Conservation (phyloP, 371 early-diverging fungal genomes). For the Globomyces sp. region DNA sequence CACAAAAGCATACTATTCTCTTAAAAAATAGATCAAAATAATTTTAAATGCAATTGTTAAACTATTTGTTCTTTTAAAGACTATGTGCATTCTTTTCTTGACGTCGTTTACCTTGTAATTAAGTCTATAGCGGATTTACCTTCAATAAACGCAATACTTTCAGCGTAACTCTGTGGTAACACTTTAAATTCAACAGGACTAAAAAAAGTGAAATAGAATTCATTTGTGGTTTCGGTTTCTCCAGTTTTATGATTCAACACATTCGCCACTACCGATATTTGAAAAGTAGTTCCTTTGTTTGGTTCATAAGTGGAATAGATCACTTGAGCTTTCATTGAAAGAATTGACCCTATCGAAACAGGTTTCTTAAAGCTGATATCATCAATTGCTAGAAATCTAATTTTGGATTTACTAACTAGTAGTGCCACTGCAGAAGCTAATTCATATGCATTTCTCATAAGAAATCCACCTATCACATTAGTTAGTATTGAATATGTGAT, state of each 20-base stretch:
- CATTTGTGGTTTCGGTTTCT: constrained; percentile 68
- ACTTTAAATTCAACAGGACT: constrained; percentile 30
- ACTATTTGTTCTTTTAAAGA: neutral
- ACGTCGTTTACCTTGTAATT: neutral
- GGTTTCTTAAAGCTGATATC: constrained; percentile 84
- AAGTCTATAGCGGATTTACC: neutral
- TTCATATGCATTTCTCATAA: constrained; percentile 50
- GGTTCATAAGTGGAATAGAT: constrained; percentile 45
- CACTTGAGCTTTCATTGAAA: constrained; percentile 71
- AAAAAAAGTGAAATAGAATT: constrained; percentile 81
- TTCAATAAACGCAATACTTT: constrained; percentile 20
- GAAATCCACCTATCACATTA: constrained; percentile 40
- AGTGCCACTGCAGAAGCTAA: constrained; percentile 75
- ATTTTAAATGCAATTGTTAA: too few species aligned
- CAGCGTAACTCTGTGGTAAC: constrained; percentile 42
- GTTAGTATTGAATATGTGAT: constrained; percentile 43
- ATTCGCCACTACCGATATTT: constrained; percentile 71
- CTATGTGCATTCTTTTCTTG: neutral
- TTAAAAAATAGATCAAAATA: too few species aligned
- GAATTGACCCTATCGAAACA: constrained; percentile 85
- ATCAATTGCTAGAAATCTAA: constrained; percentile 71
- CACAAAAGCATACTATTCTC: too few species aligned
- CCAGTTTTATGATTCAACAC: constrained; percentile 67
- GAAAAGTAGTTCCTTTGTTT: constrained; percentile 56
- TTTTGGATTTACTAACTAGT: constrained; percentile 53